phyloP scores from a whole-genome alignment of 352 stramenopile species.

The Phytophthora macrochlamydospora region DNA sequence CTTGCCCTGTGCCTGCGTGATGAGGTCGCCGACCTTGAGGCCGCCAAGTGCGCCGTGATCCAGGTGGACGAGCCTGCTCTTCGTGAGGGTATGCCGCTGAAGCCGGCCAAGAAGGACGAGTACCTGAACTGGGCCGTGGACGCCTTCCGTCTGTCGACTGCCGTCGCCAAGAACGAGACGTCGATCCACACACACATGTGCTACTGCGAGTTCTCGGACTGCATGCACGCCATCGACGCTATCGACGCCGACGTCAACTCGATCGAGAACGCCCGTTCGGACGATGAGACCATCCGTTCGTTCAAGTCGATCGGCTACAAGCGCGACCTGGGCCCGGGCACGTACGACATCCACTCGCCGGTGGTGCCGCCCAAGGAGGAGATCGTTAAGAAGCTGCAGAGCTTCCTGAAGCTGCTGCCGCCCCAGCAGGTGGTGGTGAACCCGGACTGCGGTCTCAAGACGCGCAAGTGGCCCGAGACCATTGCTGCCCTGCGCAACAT shows the following conservation, averaged over 20 bases:
- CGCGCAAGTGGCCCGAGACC: conserved; percentile 91
- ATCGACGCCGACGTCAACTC: conserved; percentile 95
- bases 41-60: conserved; percentile 89
- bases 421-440: conserved; percentile 88
- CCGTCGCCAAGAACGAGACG: conserved; percentile 86
- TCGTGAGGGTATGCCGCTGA: conserved; percentile 92
- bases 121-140: conserved; percentile 84
- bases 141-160: conserved; percentile 89
- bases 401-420: conserved; percentile 83
- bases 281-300: conserved; percentile 90
- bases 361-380: conserved; percentile 89
- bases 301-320: conserved; percentile 92
- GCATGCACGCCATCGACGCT: conserved; percentile 92
- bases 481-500: conserved; percentile 91
- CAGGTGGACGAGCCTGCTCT: conserved; percentile 93
- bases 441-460: conserved; percentile 95
- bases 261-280: conserved; percentile 93
- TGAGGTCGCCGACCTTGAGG: conserved; percentile 91
- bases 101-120: conserved; percentile 82
- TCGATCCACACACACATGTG: conserved; percentile 97
- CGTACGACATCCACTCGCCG: conserved; percentile 95
- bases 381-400: conserved; percentile 89
- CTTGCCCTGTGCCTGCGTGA: conserved; percentile 89
- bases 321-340: conserved; percentile 90
- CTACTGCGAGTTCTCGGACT: conserved; percentile 96